Base-by-base conservation (phyloP, 495 filamentous ascomycete species). In the Lindgomyces ingoldianus region DNA sequence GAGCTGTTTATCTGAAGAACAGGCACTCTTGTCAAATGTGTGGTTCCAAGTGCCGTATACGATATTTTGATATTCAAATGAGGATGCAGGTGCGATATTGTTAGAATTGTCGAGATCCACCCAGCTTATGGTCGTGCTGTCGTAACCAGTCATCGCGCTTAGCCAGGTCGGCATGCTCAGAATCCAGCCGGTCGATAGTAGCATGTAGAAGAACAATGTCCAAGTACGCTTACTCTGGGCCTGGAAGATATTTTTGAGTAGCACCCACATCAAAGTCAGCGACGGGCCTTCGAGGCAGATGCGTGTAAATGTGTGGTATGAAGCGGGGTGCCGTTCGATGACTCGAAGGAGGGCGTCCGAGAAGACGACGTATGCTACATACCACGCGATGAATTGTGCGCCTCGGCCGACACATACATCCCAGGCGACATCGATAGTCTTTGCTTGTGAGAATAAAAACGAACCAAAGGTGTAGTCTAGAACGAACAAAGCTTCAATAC, bases 291-390 rank as follows among this genome's bases (percentile, higher is more conserved):
- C 27, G 16, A 64, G 45, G 33, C 22, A 11, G 8, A 57, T 11
- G 14, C 21, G 21, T 4, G 19, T 57, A 25, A 57, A 64, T 16
- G 42, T 49, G 16, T 45, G 39, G 42, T 29, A 64, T 1, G 51
- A 22, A 14, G 51, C 60, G 27, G 60, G 51, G 57, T 64, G 60
- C 16, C 60, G 36, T 22, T 64, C 60, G n/a, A 64, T 57, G 24
- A 54, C 26, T 19, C 60, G 50, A 12, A 64, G 25, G 22, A 64
- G 41, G 1, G 60, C 60, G 51, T 57, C 25, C 8, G 52, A 48
- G 41, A 64, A 64, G 52, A 64, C 60, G 24, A 29, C 4, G 51
- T 64, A 64, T 18, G 48, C 24, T 12, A 64, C 19, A 11, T 12
- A 57, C 60, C 60, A 64, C 10, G 51, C 50, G 12, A 56, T 21